Percentiles rank a stretch among this genome's conserved stretches.
Conservation (phyloP, 2,329 filamentous ascomycete species). For the Purpureocillium lavendulum region DNA sequence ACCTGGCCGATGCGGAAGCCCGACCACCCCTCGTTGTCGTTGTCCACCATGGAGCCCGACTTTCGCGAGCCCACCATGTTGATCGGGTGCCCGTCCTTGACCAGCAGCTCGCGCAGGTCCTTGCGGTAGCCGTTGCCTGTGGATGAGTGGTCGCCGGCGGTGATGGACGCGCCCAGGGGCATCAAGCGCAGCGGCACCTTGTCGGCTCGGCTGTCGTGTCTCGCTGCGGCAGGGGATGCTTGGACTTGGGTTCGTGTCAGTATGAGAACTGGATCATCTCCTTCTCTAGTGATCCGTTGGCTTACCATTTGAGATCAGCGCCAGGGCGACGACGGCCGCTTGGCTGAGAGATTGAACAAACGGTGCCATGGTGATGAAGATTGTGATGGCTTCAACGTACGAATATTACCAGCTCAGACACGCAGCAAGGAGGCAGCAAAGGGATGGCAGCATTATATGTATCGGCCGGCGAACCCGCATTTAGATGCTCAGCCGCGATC, state of each 20-base stretch:
- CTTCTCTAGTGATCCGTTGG: background rate
- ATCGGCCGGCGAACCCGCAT: no score
- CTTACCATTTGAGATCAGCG: constrained; percentile 8
- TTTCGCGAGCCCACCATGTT: constrained; percentile 20
- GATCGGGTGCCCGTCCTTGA: constrained; percentile 21
- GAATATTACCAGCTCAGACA: no score
- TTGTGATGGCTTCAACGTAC: no score
- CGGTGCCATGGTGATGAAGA: constrained; percentile 4
- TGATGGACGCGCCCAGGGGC: constrained; percentile 35
- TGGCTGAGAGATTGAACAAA: constrained; percentile 6
- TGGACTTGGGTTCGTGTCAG: background rate
- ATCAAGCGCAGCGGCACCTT: constrained; percentile 30
- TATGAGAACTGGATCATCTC: no score
- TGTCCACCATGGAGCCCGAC: constrained; percentile 29
- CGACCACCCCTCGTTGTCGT: constrained; percentile 36
- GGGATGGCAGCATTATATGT: background rate
- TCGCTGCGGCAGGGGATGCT: background rate
- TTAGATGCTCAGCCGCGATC: no score
- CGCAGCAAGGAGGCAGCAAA: no score
- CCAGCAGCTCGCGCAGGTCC: constrained; percentile 20
- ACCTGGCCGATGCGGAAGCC: constrained; percentile 32
- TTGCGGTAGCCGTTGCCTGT: constrained; percentile 31
- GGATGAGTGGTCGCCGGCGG: constrained; percentile 24
- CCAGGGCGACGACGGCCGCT: constrained; percentile 16
- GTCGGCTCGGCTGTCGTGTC: background rate